Conservation (phyloP, 1,284 basidiomycete species). For the Limonomyces culmigenus region DNA sequence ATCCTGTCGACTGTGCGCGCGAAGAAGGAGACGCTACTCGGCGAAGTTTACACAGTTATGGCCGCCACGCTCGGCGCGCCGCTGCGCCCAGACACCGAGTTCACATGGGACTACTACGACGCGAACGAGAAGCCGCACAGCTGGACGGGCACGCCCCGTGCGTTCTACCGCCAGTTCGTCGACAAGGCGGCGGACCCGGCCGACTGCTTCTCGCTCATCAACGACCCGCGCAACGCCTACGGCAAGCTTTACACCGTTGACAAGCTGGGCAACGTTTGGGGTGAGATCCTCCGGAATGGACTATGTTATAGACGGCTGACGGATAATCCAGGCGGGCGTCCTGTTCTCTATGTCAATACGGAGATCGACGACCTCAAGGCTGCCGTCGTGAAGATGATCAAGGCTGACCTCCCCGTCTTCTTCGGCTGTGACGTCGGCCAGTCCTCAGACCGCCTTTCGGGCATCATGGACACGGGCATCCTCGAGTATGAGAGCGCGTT, state of each 20-base stretch:
- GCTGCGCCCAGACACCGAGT: constrained; percentile 50
- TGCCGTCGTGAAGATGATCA: constrained; percentile 63
- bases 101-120: constrained; percentile 85
- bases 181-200: constrained; percentile 22
- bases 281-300: constrained; percentile 28
- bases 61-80: constrained; percentile 77
- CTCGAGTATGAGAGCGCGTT: constrained; percentile 64
- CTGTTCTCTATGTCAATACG: constrained; percentile 58
- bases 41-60: constrained; percentile 78
- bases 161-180: constrained; percentile 43
- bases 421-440: constrained; percentile 87
- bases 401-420: constrained; percentile 84
- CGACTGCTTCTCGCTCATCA: constrained; percentile 82
- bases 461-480: constrained; percentile 77
- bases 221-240: constrained; percentile 82
- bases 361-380: constrained; percentile 68
- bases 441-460: constrained; percentile 49
- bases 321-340: background rate
- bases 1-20: constrained; percentile 37
- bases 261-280: constrained; percentile 85
- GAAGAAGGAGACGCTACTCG: constrained; percentile 74
- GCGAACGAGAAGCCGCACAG: constrained; percentile 60
- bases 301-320: constrained; percentile 4
- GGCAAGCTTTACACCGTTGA: constrained; percentile 81
- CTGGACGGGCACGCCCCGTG: constrained; percentile 67